Conservation (phyloP, 2,329 filamentous ascomycete genomes). For the Exophiala phaeomuriformis region DNA sequence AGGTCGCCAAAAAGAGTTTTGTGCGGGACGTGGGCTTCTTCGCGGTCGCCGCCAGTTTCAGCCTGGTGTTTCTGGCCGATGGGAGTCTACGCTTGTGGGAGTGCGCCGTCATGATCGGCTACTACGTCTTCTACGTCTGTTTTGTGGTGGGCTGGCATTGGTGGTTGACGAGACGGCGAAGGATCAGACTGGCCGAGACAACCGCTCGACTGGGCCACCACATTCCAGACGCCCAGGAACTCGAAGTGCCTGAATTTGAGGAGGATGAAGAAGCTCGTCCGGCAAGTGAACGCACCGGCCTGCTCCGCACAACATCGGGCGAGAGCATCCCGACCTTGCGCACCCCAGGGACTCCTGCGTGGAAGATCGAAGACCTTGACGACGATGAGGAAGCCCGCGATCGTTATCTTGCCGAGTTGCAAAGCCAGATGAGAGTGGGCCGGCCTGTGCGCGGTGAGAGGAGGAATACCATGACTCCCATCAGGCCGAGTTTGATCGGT, state of each 20-base stretch:
- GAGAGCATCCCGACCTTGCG: constrained; percentile 60
- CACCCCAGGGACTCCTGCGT: constrained; percentile 41
- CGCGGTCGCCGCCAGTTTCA: constrained; percentile 75
- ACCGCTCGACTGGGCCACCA: constrained; percentile 69
- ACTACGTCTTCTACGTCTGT: constrained; percentile 82
- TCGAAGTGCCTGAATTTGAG: constrained; percentile 49
- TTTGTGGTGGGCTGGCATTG: constrained; percentile 91
- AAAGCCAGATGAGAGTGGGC: constrained; percentile 84
- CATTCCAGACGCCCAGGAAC: constrained; percentile 51
- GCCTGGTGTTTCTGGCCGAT: constrained; percentile 79
- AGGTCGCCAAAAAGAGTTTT: constrained; percentile 81
- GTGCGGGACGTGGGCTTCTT: constrained; percentile 90
- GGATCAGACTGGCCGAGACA: constrained; percentile 57
- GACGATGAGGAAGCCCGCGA: constrained; percentile 51
- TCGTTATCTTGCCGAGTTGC: constrained; percentile 67
- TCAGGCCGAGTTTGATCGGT: constrained; percentile 85
- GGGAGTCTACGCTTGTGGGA: constrained; percentile 82
- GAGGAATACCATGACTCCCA: constrained; percentile 70
- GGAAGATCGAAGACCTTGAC: constrained; percentile 50
- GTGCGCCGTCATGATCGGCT: constrained; percentile 79
- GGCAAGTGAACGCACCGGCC: constrained; percentile 40
- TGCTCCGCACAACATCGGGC: constrained; percentile 44
- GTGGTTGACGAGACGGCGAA: constrained; percentile 60
- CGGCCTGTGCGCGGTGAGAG: constrained; percentile 59
- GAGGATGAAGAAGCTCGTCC: constrained; percentile 49